These are phyloP conservation scores for Metschnikowia corniflorae DNA, from an alignment of 805 yeast genomes.

Conservation along the genomic window DNA sequence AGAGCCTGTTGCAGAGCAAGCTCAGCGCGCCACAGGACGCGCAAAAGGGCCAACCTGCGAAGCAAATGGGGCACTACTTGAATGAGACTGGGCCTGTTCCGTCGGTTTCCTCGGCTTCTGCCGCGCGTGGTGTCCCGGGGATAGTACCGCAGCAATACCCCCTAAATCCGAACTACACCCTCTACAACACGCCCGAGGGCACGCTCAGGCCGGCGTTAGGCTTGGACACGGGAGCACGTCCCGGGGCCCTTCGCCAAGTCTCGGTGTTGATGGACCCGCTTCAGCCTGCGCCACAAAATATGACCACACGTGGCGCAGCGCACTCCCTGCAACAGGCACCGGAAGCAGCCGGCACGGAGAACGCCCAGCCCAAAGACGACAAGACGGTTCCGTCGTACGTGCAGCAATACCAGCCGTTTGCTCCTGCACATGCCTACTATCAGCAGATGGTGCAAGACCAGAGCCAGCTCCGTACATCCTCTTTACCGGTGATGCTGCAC, in stretches of 20 bases:
- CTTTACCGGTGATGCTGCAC: slow-evolving; percentile 16
- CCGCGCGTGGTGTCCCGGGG: slow-evolving; percentile 15
- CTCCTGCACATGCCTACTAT: slow-evolving; percentile 14
- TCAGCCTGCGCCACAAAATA: slow-evolving; percentile 26
- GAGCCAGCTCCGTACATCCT: slow-evolving; percentile 14
- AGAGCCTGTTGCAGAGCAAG: slow-evolving; percentile 10
- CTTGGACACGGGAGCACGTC: neutral
- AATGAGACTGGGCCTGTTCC: too few relatives aligned
- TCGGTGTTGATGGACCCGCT: slow-evolving; percentile 41
- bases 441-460: slow-evolving; percentile 15
- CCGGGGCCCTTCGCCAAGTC: slow-evolving; percentile 30
- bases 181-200: slow-evolving; percentile 22
- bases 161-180: slow-evolving; percentile 33
- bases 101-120: neutral
- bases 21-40: slow-evolving; percentile 1
- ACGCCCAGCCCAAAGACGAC: neutral
- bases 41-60: neutral
- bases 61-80: slow-evolving; percentile 9
- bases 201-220: neutral
- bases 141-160: slow-evolving; percentile 36
- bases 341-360: too few relatives aligned
- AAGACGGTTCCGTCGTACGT: slow-evolving; percentile 7
- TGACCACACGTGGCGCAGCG: slow-evolving; percentile 1
- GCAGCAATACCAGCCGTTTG: slow-evolving; percentile 18
- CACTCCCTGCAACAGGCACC: neutral